Evolutionary conservation across 805 yeast species (phyloP), one percentile per base, ranked within the genome.

Genomic region (Hagleromyces aurorensis): DNA sequence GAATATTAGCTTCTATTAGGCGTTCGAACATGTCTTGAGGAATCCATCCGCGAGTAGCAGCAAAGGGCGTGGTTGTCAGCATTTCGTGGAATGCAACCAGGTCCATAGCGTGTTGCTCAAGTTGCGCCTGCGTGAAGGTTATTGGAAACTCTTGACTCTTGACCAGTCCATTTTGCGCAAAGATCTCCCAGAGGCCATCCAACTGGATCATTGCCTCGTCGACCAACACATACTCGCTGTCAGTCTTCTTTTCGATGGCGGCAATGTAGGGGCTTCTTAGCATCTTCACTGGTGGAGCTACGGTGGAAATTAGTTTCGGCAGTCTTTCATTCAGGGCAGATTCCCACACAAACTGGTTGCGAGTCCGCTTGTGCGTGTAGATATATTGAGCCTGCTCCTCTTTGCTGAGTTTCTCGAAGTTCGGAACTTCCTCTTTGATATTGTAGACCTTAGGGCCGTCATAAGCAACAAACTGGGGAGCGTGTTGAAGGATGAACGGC

Each of bases 41-140:
- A 34, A 91, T 71, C 95, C 96, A 89, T 4, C 96, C 96, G 32
- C 82, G 80, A 14, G 96, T 81, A 26, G 89, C 89, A 17, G 83
- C 78, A 57, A 85, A 87, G 23, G 96, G 96, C 29, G 75, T 69
- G 5, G 76, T 65, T 20, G 78, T 69, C 26, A 81, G 59, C 43
- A 72, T 75, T 40, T 70, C 61, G 57, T 84, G 89, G 62, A 83
- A 81, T 17, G 65, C 69, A 35, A 71, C 75, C 44, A 84, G 65
- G 15, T 69, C 70, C 13, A 62, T 48, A 30, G 72, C 73, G 48
- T 77, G 80, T 29, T 62, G 54, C 35, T 74, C 72, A 24, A 81
- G 57, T 40, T 73, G 78, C 24, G 64, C 72, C 23, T 74, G 77
- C 21, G 73, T 57, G 52, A 69, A 77, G 21, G 64, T 52, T 3